Base-by-base conservation (phyloP, 208 protist genomes). In the Porcisia deanei region DNA sequence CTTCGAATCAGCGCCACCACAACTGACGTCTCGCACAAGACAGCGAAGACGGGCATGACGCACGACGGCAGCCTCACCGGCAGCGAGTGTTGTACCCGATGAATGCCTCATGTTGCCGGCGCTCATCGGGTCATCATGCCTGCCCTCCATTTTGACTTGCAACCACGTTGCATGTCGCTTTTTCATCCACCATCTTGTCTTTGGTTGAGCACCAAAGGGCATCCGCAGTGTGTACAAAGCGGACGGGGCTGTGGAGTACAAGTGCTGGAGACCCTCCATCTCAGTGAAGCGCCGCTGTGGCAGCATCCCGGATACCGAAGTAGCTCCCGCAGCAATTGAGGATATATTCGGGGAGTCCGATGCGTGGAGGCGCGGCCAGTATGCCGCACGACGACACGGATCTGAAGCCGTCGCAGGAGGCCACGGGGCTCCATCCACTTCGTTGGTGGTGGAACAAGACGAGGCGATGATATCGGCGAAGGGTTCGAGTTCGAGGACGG, bases 261-360 rank as follows among this genome's bases (percentile, higher is more conserved):
- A 57, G 52, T 49, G 68, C 68, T 25, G 37, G 68, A 72, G 68
- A 30, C 52, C 6, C 68, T 72, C 49, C 20, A 72, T 5, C 34
- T 59, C 49, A 7, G 37, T 20, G 8, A 59, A 47, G 49, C 12
- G 68, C 30, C 53, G 68, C 68, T 72, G 68, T 49, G 68, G 68
- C 34, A 72, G 37, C 53, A 20, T 25, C 20, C 68, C 68, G 20
- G 53, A 72, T 10, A 45, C 25, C 6, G 49, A 49, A 1, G 59
- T 45, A 3, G 34, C 14, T 43, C 53, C 49, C 34, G 39, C 67
- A 25, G 34, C 49, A 2, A 14, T 14, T 54, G 25, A 25, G 25
- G 37, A 39, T 2, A 2, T 25, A 9, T 34, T 67, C 20, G 41
- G 63, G 2, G 18, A 47, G 63, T 7, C 22, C 18, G 22, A 52